Conservation (phyloP, 1,139 yeast genomes). For the Kodamaea arcana region DNA sequence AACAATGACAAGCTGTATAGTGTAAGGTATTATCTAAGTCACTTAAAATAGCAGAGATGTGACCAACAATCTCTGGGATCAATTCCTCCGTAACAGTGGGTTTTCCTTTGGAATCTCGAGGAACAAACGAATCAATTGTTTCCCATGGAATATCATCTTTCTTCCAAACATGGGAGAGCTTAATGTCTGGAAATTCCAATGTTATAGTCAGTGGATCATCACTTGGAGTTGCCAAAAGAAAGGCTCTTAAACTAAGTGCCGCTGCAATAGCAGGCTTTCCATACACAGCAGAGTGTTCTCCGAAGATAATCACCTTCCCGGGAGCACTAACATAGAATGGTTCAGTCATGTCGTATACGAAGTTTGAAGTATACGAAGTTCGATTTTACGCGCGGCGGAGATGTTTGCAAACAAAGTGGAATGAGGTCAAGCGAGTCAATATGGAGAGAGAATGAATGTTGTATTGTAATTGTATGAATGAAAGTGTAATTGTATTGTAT, state of each 20-base stretch:
- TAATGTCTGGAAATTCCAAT: conserved; percentile 81
- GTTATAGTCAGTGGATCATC: conserved; percentile 39
- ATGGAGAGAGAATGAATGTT: too few relatives aligned
- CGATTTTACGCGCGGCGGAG: neutral
- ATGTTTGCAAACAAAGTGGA: neutral
- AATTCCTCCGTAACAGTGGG: conserved; percentile 54
- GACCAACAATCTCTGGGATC: conserved; percentile 54
- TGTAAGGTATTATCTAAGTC: conserved; percentile 55
- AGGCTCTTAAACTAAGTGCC: conserved; percentile 77
- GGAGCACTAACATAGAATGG: conserved; percentile 88
- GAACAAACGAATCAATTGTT: conserved; percentile 23
- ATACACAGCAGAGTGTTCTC: conserved; percentile 96
- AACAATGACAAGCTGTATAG: conserved; percentile 80
- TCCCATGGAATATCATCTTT: conserved; percentile 60
- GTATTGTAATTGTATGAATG: too few relatives aligned
- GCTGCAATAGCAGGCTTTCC: conserved; percentile 93
- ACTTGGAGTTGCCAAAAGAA: conserved; percentile 55
- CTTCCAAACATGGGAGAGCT: conserved; percentile 61
- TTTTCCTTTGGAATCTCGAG: conserved; percentile 18
- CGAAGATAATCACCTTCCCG: conserved; percentile 92
- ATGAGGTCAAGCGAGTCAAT: too few relatives aligned
- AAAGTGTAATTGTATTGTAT: too few relatives aligned
- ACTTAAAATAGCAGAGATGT: conserved; percentile 40
- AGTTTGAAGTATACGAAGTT: neutral
- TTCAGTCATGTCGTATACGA: conserved; percentile 1